Conservation (phyloP, 768 basidiomycete genomes). For the Cystofilobasidium capitatum region DNA sequence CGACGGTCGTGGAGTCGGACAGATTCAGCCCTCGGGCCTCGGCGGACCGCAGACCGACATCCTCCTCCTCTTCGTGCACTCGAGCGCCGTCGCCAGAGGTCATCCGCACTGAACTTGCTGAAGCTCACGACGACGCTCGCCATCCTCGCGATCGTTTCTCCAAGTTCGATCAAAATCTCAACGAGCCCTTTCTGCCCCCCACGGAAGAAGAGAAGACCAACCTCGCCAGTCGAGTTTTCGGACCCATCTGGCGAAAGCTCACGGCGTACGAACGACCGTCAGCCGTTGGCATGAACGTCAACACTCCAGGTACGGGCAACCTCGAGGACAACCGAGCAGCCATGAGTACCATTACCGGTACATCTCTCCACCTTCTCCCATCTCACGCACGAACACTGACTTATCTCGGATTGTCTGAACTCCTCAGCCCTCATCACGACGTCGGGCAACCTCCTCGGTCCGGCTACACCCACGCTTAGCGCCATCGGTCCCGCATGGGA, state of each 20-base stretch:
- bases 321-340: background rate
- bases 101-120: no score
- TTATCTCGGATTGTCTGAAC: no score
- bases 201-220: background rate
- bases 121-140: background rate
- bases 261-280: background rate
- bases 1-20: background rate
- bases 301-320: background rate
- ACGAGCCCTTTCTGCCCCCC: slow-evolving; percentile 1
- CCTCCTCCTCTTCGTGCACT: background rate
- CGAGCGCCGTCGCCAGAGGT: background rate
- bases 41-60: background rate
- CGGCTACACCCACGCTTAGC: background rate
- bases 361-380: no score
- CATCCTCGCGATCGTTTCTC: background rate
- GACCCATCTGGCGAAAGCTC: background rate
- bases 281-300: background rate
- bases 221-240: background rate
- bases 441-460: slow-evolving; percentile 7
- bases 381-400: no score
- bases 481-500: slow-evolving; percentile 3
- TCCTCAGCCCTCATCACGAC: slow-evolving; percentile 12
- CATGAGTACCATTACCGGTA: background rate
- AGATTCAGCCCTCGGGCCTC: background rate
- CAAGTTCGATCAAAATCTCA: background rate